Base-by-base conservation (phyloP, 2,329 filamentous ascomycete genomes). In the Fusarium denticulatum region DNA sequence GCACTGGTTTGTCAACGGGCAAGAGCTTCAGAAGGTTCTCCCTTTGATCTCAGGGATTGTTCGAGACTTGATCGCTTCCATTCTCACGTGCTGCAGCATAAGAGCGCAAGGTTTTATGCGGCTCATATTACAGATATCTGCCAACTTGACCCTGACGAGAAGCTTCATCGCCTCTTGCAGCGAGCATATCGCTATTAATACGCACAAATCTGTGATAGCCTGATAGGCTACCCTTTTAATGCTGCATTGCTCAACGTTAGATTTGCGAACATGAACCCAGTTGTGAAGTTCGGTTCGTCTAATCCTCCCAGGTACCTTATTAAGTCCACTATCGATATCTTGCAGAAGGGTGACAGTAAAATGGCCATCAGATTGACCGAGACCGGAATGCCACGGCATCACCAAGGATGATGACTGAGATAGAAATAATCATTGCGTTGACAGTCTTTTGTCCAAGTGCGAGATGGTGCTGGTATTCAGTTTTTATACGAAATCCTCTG, bases 21-120 rank as follows among this genome's bases (percentile, higher is more conserved):
- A 64, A 67, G 67, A 28, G 34, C 34, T 39, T 39, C 36, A 55
- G 57, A 58, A 69, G 59, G 62, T 57, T 53, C 49, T 47, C 52
- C 37, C 34, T 52, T 26, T 57, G 37, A 43, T 56, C 26, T 30
- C 18, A 36, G 28, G 28, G 47, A 52, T 58, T 58, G 46, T 42
- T 47, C 42, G 46, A 67, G 45, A 62, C 64, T 61, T 20, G 36
- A 12, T 58, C 15, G 20, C 58, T 64, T 24, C 32, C 32, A 52
- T 24, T 60, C 58, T 74, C 46, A 68, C 46, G 68, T 68, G 67
- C 62, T 59, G 49, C 30, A 71, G 62, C 36, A 37, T 18, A 52
- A 57, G 47, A 32, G 30, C 57, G 58, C 32, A 40, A 34, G 36
- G 32, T 22, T 42, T 30, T 37, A 32, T 50, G 56, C 42, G 20